phyloP scores from a whole-genome alignment of 2,329 filamentous ascomycete species.

The Sarocladiaceae sp. region DNA sequence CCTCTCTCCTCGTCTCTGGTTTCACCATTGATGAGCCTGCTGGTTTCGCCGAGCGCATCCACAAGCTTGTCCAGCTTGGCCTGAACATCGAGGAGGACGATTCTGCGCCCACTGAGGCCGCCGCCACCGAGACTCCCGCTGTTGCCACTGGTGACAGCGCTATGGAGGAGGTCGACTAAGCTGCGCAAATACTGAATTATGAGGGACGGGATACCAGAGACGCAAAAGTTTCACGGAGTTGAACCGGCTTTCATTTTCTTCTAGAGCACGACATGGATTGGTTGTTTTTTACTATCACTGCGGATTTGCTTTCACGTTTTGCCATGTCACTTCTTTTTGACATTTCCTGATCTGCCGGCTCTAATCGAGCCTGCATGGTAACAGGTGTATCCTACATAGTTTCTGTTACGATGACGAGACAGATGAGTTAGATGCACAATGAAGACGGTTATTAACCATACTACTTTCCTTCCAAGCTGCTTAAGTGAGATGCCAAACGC shows the following conservation, averaged over 20 bases:
- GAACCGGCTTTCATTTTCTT: conserved; percentile 21
- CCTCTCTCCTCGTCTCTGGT: conserved; percentile 93
- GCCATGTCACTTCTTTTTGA: conserved; percentile 3
- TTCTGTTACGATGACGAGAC: conserved; percentile 28
- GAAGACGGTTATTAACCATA: conserved; percentile 24
- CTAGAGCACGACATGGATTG: conserved; percentile 11
- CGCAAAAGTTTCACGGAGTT: conserved; percentile 40
- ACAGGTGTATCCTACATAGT: conserved; percentile 37
- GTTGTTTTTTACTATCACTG: conserved; percentile 8
- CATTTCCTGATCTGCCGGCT: conserved; percentile 27
- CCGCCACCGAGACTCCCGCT: conserved; percentile 50
- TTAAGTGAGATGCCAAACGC: too few species aligned
- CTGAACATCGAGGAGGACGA: conserved; percentile 96
- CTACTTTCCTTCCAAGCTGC: not conserved
- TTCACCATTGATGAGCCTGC: conserved; percentile 99
- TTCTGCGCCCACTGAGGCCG: conserved; percentile 52
- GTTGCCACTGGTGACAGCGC: conserved; percentile 77
- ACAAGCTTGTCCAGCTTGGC: conserved; percentile 98
- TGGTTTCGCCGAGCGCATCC: conserved; percentile 96
- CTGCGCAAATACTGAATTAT: conserved; percentile 14
- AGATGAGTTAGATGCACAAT: conserved; percentile 34
- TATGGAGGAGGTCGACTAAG: conserved; percentile 99
- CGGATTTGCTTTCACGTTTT: not conserved
- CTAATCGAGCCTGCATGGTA: conserved; percentile 12
- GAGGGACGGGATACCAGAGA: conserved; percentile 30